phyloP scores from a whole-genome alignment of 169 alveolate species.

The Plasmodium vivax region DNA sequence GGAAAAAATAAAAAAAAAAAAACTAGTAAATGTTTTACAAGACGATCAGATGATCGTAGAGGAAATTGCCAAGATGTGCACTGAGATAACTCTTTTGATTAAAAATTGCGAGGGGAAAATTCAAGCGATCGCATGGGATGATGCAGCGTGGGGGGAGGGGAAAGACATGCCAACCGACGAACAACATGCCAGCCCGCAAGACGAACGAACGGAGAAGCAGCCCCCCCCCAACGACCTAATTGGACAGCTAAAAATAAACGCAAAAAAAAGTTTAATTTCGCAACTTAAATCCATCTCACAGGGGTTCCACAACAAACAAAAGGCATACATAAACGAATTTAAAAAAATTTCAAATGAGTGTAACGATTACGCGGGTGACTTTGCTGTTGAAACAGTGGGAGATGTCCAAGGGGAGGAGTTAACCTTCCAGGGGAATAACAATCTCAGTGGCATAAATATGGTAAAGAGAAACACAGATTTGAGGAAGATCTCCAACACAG shows the following conservation, averaged over 20 bases:
- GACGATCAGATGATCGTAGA: slow-evolving; percentile 59
- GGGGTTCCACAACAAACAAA: slow-evolving; percentile 79
- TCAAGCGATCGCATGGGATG: slow-evolving; percentile 28
- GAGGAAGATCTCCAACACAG: slow-evolving; percentile 81
- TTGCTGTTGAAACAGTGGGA: background rate
- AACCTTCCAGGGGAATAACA: slow-evolving; percentile 64
- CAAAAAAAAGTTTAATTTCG: slow-evolving; percentile 77
- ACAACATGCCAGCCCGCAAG: background rate
- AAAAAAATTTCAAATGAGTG: slow-evolving; percentile 74
- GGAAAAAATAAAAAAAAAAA: slow-evolving; percentile 77
- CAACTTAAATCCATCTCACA: slow-evolving; percentile 80
- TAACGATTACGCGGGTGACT: slow-evolving; percentile 36
- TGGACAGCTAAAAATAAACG: slow-evolving; percentile 79
- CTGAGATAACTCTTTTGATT: slow-evolving; percentile 52
- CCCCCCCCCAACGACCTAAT: slow-evolving; percentile 1
- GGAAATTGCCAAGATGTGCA: slow-evolving; percentile 60
- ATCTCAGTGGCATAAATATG: slow-evolving; percentile 63
- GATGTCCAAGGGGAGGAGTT: slow-evolving; percentile 30
- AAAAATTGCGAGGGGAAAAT: slow-evolving; percentile 53
- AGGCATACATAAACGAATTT: slow-evolving; percentile 76
- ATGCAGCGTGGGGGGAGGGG: background rate
- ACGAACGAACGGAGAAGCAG: background rate
- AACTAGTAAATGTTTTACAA: slow-evolving; percentile 71
- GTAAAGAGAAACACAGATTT: slow-evolving; percentile 79
- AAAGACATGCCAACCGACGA: background rate